Base-by-base conservation (phyloP, 371 early-diverging fungal species). In the Syncephalastrum racemosum region DNA sequence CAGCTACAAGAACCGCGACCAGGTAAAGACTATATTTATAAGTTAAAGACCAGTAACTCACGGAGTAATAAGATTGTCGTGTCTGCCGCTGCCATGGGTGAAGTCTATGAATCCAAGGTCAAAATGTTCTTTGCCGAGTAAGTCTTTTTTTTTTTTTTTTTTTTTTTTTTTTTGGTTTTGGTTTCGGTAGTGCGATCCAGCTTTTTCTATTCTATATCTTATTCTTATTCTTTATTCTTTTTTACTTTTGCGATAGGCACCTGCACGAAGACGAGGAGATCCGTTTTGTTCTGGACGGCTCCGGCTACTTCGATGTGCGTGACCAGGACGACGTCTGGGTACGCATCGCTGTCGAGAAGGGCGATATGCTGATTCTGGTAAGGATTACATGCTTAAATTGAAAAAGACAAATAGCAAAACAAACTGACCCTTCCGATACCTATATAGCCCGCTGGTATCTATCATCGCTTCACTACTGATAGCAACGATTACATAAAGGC, bases 211-310 rank as follows among this genome's bases (percentile, higher is more conserved):
- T 15, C 36, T 46, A 3, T 42, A 51, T 16, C 12, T 13, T 23
- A 25, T 36, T 36, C 16, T 36, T n/a, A 41, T 50, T 36, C 14
- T 22, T 0, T 39, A n/a, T n/a, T 23, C 3, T 47, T 46, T 27
- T 4, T 5, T 12, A 36, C 42, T 0, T 18, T 23, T 15, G 44
- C 40, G 36, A 12, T 65, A 86, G 87, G 60, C 96, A 97, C 71
- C 74, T 96, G 59, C 97, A 96, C 69, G 96, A 95, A 65, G 97
- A 97, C 67, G 98, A 97, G 75, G 97, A 98, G 73, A 96, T 97
- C 59, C 89, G 98, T 24, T 95, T 75, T 63, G 86, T 97, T 53
- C 60, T 93, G 31, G 94, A 89, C 39, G 98, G 98, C 14, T 77
- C 85, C 15, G 97, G 96, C 8, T 96, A 86, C 73, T 96, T 96